These are phyloP conservation scores for Corchorus olitorius DNA, from an alignment of 345 rosid genomes.

Conservation along the genomic window DNA sequence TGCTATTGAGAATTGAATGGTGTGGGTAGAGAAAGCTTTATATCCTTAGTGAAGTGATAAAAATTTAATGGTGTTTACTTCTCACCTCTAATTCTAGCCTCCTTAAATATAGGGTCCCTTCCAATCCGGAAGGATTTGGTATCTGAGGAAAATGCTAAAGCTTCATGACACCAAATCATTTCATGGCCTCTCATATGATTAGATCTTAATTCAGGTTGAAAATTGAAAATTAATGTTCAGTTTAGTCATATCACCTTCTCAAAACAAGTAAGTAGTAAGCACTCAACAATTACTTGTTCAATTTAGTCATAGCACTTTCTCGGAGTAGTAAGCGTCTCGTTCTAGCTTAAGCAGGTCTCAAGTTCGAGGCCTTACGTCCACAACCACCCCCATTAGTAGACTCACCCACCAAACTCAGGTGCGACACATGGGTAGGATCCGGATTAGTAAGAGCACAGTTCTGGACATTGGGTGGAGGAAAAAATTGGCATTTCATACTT, in stretches of 20 bases:
- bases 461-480: too few species aligned
- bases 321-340: too few species aligned
- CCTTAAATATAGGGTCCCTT: conserved; percentile 9
- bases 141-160: not conserved
- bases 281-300: too few species aligned
- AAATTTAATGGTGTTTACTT: not conserved
- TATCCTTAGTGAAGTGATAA: not conserved
- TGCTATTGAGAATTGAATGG: not conserved
- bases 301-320: too few species aligned
- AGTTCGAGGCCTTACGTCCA: too few species aligned
- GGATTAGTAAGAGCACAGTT: too few species aligned
- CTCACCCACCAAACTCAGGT: too few species aligned
- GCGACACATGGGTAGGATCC: too few species aligned
- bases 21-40: not conserved
- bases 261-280: too few species aligned
- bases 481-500: too few species aligned
- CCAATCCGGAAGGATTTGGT: not conserved
- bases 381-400: too few species aligned
- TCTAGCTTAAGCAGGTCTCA: too few species aligned
- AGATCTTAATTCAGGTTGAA: not conserved
- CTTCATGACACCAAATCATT: not conserved
- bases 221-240: not conserved
- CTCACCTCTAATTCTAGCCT: conserved; percentile 1
- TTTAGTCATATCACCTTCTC: not conserved
- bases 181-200: not conserved